Percentiles rank a stretch among this genome's conserved stretches.
Conservation (phyloP, 1,284 basidiomycete genomes). For the Meira miltonrushii region DNA sequence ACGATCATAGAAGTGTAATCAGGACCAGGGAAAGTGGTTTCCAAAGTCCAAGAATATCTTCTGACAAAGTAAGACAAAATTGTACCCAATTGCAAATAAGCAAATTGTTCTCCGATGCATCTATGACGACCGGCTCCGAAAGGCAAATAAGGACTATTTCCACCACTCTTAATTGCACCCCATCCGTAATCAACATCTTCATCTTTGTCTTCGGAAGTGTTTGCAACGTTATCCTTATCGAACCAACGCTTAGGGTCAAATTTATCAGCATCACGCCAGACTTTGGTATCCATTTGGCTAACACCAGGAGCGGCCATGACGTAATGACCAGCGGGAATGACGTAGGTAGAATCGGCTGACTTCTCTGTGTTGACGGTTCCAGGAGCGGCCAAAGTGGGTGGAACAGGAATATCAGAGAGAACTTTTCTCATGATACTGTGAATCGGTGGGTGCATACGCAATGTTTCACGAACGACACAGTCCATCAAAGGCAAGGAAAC, state of each 20-base stretch:
- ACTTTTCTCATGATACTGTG: constrained; percentile 70
- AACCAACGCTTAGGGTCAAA: constrained; percentile 85
- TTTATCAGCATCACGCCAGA: constrained; percentile 62
- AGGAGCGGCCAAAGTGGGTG: constrained; percentile 62
- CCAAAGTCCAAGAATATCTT: constrained; percentile 68
- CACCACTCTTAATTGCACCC: constrained; percentile 62
- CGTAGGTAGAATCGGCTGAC: constrained; percentile 57
- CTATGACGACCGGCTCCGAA: constrained; percentile 87
- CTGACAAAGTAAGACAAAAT: constrained; percentile 76
- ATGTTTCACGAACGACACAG: constrained; percentile 84
- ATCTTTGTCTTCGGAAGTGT: constrained; percentile 62
- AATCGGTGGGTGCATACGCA: constrained; percentile 58
- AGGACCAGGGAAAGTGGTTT: constrained; percentile 65
- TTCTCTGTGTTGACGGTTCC: not conserved
- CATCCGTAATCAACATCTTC: constrained; percentile 95
- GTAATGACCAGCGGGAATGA: constrained; percentile 86
- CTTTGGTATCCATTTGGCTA: constrained; percentile 75
- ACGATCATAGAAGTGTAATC: constrained; percentile 81
- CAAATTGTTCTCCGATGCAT: constrained; percentile 96
- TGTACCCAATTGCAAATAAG: constrained; percentile 85
- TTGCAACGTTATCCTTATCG: constrained; percentile 30
- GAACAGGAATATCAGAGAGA: constrained; percentile 75
- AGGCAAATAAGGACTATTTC: constrained; percentile 68
- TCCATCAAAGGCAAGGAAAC: constrained; percentile 75
- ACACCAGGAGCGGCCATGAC: constrained; percentile 86